Conservation (phyloP, 1,284 basidiomycete genomes). For the Dichomitus squalens region DNA sequence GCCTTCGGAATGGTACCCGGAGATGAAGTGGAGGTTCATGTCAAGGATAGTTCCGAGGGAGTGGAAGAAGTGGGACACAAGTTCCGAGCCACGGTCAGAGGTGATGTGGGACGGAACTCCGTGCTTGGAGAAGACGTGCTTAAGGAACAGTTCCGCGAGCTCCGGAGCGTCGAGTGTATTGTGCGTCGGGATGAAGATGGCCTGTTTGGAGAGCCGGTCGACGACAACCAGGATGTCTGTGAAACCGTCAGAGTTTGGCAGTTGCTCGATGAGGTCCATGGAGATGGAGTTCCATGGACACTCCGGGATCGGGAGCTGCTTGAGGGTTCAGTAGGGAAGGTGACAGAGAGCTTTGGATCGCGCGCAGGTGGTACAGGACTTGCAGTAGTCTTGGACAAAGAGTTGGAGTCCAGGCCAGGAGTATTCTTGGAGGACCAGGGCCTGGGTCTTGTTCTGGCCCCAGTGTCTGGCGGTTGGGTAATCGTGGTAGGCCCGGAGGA, state of each 20-base stretch:
- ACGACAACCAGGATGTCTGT: conserved; percentile 14
- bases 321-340: conserved; percentile 2
- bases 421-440: conserved; percentile 11
- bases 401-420: conserved; percentile 12
- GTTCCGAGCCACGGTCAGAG: conserved; percentile 29
- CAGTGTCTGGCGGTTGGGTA: conserved; percentile 8
- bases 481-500: conserved; percentile 8
- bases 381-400: conserved; percentile 10
- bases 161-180: conserved; percentile 27
- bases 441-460: conserved; percentile 20
- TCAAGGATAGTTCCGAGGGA: conserved; percentile 19
- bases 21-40: conserved; percentile 11
- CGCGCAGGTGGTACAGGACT: conserved; percentile 9
- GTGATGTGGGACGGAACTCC: conserved; percentile 33
- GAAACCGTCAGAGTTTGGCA: background rate
- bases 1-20: conserved; percentile 12
- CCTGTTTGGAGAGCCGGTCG: conserved; percentile 10
- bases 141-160: conserved; percentile 26
- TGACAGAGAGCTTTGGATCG: conserved; percentile 4
- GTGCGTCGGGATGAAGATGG: conserved; percentile 23
- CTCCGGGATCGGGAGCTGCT: conserved; percentile 6
- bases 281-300: conserved; percentile 13
- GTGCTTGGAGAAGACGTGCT: conserved; percentile 33
- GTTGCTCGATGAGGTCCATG: conserved; percentile 18
- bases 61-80: conserved; percentile 28